Evolutionary conservation across 768 basidiomycete genomes (phyloP).

Genomic region (Boletus patriciae): DNA sequence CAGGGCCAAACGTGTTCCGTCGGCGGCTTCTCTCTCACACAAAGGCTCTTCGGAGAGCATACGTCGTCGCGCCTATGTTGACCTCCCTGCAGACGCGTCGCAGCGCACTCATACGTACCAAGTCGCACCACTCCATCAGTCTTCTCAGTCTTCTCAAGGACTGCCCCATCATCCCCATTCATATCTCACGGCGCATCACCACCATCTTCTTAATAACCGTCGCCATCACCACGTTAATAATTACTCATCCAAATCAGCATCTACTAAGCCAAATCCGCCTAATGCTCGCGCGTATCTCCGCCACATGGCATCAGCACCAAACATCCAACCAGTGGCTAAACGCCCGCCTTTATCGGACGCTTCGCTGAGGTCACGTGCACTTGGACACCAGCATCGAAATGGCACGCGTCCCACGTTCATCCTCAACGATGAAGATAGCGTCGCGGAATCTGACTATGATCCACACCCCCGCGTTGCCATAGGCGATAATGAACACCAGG

Average conservation of each 20-base stretch:
- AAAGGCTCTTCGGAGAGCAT: conserved; percentile 26
- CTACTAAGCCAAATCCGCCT: conserved; percentile 32
- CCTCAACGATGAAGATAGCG: conserved; percentile 35
- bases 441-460: conserved; percentile 22
- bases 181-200: conserved; percentile 17
- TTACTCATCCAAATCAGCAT: conserved; percentile 26
- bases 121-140: conserved; percentile 21
- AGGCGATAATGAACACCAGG: conserved; percentile 33
- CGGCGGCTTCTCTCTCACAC: conserved; percentile 17
- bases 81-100: conserved; percentile 12
- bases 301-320: conserved; percentile 67
- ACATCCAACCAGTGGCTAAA: conserved; percentile 39
- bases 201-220: conserved; percentile 24
- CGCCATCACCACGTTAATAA: conserved; percentile 24
- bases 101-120: conserved; percentile 11
- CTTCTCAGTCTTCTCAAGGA: conserved; percentile 28
- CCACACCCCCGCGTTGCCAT: conserved; percentile 29
- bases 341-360: conserved; percentile 34
- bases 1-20: conserved; percentile 11
- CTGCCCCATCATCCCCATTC: conserved; percentile 24
- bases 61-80: conserved; percentile 10
- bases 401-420: conserved; percentile 33
- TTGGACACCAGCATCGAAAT: conserved; percentile 22
- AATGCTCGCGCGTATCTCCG: conserved; percentile 69
- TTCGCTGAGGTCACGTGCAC: conserved; percentile 35